Conservation (phyloP, 1,284 basidiomycete species). For the Leccinum solheimii region DNA sequence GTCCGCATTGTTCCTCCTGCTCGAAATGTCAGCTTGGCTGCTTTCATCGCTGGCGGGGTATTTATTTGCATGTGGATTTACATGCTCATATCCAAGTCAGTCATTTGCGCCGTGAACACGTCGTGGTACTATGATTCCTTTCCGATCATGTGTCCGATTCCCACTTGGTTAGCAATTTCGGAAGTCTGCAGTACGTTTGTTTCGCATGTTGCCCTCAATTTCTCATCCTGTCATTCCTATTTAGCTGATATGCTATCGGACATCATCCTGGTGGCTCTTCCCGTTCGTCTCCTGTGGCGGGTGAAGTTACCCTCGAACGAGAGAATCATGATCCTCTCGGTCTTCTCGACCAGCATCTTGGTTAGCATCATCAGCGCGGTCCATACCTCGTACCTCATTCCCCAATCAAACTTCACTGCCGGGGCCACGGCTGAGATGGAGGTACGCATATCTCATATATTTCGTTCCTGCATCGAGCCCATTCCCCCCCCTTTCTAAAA, state of each 20-base stretch:
- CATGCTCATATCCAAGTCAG: constrained; percentile 20
- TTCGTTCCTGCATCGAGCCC: background rate
- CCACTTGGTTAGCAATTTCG: constrained; percentile 23
- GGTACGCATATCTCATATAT: constrained; percentile 16
- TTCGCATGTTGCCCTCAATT: background rate
- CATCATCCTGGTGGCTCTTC: constrained; percentile 25
- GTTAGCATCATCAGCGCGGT: constrained; percentile 28
- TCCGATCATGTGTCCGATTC: constrained; percentile 16
- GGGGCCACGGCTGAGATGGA: constrained; percentile 22
- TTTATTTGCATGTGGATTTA: constrained; percentile 26
- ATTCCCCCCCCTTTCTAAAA: background rate
- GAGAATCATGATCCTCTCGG: constrained; percentile 26
- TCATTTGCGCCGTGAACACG: constrained; percentile 17
- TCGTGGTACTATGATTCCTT: constrained; percentile 19
- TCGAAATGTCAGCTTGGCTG: constrained; percentile 1
- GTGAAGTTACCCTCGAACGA: constrained; percentile 28
- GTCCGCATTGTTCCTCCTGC: constrained; percentile 28
- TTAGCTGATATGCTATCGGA: constrained; percentile 31
- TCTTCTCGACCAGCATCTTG: constrained; percentile 34
- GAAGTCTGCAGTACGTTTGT: constrained; percentile 28
- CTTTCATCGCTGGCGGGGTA: constrained; percentile 1
- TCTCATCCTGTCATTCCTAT: background rate
- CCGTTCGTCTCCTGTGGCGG: constrained; percentile 28
- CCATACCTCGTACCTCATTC: constrained; percentile 28
- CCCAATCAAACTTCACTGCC: background rate